These are phyloP conservation scores for Saccharomycopsis hybrid DNA, from an alignment of 1,139 yeast genomes.

Conservation along the genomic window DNA sequence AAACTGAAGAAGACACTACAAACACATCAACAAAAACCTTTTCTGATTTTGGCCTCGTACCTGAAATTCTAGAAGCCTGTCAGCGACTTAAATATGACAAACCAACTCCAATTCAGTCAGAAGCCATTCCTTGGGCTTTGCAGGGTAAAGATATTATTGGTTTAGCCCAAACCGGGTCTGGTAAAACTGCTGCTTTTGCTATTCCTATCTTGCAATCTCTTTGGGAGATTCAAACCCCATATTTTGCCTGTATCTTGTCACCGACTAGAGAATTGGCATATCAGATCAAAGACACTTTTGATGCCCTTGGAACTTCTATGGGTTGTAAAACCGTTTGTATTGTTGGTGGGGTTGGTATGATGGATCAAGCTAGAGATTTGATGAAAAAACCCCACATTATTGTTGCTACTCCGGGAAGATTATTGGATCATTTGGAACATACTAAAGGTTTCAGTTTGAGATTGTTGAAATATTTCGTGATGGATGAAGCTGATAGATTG, in stretches of 20 bases:
- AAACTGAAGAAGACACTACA: slow-evolving; percentile 18
- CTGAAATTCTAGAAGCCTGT: slow-evolving; percentile 77
- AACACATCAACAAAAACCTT: slow-evolving; percentile 23
- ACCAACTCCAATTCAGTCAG: slow-evolving; percentile 90
- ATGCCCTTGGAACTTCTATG: slow-evolving; percentile 85
- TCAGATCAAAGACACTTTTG: slow-evolving; percentile 93
- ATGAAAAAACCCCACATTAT: slow-evolving; percentile 91
- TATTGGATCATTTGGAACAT: slow-evolving; percentile 91
- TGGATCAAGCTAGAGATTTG: slow-evolving; percentile 93
- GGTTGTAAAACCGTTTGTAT: slow-evolving; percentile 82
- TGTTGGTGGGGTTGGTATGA: slow-evolving; percentile 98
- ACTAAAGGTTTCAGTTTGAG: slow-evolving; percentile 87
- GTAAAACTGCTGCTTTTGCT: slow-evolving; percentile 83
- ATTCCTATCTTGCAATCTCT: slow-evolving; percentile 85
- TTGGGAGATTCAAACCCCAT: slow-evolving; percentile 84
- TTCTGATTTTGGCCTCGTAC: slow-evolving; percentile 56
- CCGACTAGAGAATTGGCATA: slow-evolving; percentile 97
- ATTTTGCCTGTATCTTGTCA: slow-evolving; percentile 83
- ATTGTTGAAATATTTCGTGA: slow-evolving; percentile 73
- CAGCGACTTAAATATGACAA: slow-evolving; percentile 54
- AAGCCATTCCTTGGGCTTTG: slow-evolving; percentile 86
- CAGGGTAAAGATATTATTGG: slow-evolving; percentile 82
- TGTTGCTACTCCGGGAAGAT: slow-evolving; percentile 95
- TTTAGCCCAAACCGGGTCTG: slow-evolving; percentile 79
- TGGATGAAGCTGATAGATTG: slow-evolving; percentile 97